Base-by-base conservation (phyloP, 768 basidiomycete species). In the Auriscalpium orientale region DNA sequence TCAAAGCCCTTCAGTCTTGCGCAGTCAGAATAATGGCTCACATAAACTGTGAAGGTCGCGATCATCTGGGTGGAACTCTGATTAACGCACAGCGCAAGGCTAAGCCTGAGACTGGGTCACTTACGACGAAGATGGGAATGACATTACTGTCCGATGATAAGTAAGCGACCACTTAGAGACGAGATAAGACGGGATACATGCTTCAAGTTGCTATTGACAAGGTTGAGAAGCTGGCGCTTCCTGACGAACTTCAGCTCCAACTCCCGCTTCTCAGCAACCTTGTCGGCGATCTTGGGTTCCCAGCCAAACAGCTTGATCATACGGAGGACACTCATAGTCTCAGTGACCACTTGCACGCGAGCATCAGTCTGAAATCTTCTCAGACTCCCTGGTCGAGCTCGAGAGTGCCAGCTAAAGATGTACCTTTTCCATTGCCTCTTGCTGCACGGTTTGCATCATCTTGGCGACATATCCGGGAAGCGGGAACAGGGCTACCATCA, bases 291-390 rank as follows among this genome's bases (percentile, higher is more conserved):
- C 58, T 76, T 77, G 12, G 72, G 70, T 62, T 84, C 78, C 78
- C 87, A 79, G 8, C 76, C 87, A 61, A 89, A 87, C 45, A 88
- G 69, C 67, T 81, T 80, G 67, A 79, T 66, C 73, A 79, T 78
- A 16, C 78, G 72, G 8, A 79, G 56, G 56, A 74, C 67, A 20
- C 63, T 61, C 56, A 75, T 62, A 12, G 65, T 73, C 61, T 80
- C 78, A 8, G 76, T 75, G 56, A 77, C 70, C 2, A 66, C 61
- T 56, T 78, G 76, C 0, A 80, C 74, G 9, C 79, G 70, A 1
- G 70, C 70, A 56, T 80, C 79, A 16, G 76, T 78, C 76, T 77
- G 40, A 7, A 34, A 4, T 49, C 15, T 8, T 13, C 7, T 15
- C 8, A 43, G 3, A 5, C 1, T 43, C 40, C 15, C 15, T 43